These are phyloP conservation scores for Thalassiosira ordinaria DNA, from an alignment of 352 stramenopile species.

Conservation along the genomic window DNA sequence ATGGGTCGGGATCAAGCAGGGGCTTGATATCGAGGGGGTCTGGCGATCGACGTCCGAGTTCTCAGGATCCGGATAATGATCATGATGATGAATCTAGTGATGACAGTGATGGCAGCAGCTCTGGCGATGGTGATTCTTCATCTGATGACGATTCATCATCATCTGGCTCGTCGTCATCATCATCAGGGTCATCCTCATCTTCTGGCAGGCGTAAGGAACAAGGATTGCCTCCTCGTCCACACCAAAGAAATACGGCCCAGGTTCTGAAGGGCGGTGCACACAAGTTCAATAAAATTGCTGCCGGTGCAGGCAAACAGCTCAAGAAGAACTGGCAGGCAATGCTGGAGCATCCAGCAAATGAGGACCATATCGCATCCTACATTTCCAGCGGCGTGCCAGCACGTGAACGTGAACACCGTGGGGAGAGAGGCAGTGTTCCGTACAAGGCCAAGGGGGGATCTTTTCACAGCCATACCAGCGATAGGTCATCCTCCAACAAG, in stretches of 20 bases:
- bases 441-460: background rate
- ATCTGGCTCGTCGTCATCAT: conserved; percentile 8
- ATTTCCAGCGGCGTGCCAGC: conserved; percentile 18
- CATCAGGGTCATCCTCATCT: conserved; percentile 27
- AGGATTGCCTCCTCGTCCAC: background rate
- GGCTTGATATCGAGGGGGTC: background rate
- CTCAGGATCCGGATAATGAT: background rate
- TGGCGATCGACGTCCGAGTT: background rate
- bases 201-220: too few species aligned
- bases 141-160: background rate
- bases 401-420: background rate
- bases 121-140: background rate
- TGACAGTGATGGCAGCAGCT: background rate
- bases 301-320: background rate
- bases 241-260: background rate
- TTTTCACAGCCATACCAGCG: background rate
- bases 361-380: conserved; percentile 10
- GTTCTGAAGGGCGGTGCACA: background rate
- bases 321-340: conserved; percentile 45
- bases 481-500: too few species aligned
- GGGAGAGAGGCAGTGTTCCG: background rate
- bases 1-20: background rate
- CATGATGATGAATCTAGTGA: background rate
- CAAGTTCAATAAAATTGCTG: background rate
- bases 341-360: background rate